Base-by-base conservation (phyloP, 768 basidiomycete genomes). In the Mrakia hoshinonis region DNA sequence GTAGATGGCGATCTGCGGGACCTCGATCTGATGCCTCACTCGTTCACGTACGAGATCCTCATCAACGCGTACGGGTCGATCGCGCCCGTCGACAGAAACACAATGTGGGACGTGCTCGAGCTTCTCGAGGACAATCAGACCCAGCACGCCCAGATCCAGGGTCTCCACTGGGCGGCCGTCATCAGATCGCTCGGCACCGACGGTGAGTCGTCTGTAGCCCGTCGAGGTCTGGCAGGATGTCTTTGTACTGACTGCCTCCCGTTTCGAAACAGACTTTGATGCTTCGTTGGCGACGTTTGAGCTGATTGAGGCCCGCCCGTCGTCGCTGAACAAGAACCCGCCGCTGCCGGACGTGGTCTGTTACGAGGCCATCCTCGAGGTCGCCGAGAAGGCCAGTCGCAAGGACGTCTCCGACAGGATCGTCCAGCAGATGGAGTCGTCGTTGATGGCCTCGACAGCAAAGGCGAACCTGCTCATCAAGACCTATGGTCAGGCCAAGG, bases 381-480 rank as follows among this genome's bases (percentile, higher is more conserved):
- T 61, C 10, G 18, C 58, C 34, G 22, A 61, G 18, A 4, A 15
- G 10, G 3, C 34, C 36, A 31, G 34, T 10, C 34, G 34, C 22
- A 31, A 36, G 18, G 58, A 61, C 20, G 18, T 61, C 58, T 22
- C 36, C 34, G 34, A 61, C 31, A 18, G n/a, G 34, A 36, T 36
- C 58, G 15, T 36, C 18, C 15, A 2, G 20, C 58, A 61, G 36
- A 61, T 61, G 58, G 58, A 61, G 36, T 15, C 18, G 18, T 22
- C 12, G 13, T 31, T 61, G 22, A 39, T 61, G 15, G 34, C 58
- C 6, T 61, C 58, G 58, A 61, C 58, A 22, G 12, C 36, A 12
- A 61, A 61, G 58, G 58, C 58, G 18, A 36, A 61, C 22, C 58
- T 61, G 6, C 58, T 61, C 58, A 61, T 61, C 58, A 39, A 39